Evolutionary conservation across 345 rosid species (phyloP), one percentile per base, ranked within the genome.

Genomic region (Pugionium cornutum): DNA sequence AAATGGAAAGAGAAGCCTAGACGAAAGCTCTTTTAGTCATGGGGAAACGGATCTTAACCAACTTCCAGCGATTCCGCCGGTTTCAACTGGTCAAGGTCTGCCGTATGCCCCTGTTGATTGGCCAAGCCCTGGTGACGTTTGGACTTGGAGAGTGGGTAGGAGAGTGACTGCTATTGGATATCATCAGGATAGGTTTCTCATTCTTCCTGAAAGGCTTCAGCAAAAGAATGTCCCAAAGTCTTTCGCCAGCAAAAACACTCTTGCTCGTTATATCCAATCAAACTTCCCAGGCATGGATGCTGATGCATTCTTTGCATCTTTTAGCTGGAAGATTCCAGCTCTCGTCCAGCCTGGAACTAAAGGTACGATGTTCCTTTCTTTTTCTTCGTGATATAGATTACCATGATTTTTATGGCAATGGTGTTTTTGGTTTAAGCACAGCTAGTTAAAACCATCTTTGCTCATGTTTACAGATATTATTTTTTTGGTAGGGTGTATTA

Each of bases 301-400:
- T 27, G 36, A 78, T 37, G 84, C 82, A 0, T 89, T 89, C 78
- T 88, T 89, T 72, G 71, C 83, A 1, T 87, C 94, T 7, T 92
- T 92, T 82, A 73, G 69, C 78, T 92, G 98, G 98, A 92, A 72
- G 75, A 52, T 92, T 50, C 97, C 97, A 7, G 78, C 91, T 50
- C 68, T 74, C 64, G 56, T 76, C 67, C 68, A 61, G 7, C 29
- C 56, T 32, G 70, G 70, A 10, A 62, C 51, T 45, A 77, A 76
- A 72, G 91, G 91, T 85, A 52, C 9, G 34, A 65, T 9, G 11
- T 4, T 18, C 18, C 18, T 18, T 18, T 18, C 18, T 18, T 18
- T 18, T 18, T 18, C 18, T 18, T 18, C 18, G 18, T 18, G 18
- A 18, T 18, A 18, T 18, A 18, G 18, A 18, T 18, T 18, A 18